These are phyloP conservation scores for Pachyrhizus erosus DNA, from an alignment of 306 rosid species.

Conservation along the genomic window DNA sequence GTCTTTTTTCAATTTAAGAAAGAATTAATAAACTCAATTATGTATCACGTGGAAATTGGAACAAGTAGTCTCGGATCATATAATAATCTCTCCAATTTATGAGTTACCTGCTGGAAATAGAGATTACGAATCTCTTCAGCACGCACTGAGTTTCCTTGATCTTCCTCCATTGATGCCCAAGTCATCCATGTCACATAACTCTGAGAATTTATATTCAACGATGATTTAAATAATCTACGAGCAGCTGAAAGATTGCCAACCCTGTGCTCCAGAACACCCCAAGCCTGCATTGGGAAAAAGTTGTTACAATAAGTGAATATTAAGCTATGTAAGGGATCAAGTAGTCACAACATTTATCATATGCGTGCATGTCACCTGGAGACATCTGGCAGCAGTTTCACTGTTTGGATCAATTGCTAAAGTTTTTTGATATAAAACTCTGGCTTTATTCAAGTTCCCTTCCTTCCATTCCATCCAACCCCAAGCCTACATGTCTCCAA, in stretches of 20 bases:
- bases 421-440: slow-evolving; percentile 80
- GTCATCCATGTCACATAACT: slow-evolving; percentile 99
- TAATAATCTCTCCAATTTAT: neutral
- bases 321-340: slow-evolving; percentile 5
- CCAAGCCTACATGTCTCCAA: slow-evolving; percentile 81
- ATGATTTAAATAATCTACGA: slow-evolving; percentile 83
- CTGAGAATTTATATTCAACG: slow-evolving; percentile 85
- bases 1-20: neutral
- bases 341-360: slow-evolving; percentile 30
- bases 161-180: slow-evolving; percentile 95
- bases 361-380: slow-evolving; percentile 70
- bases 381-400: slow-evolving; percentile 95
- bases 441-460: slow-evolving; percentile 79
- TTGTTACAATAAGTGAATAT: neutral
- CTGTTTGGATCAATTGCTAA: slow-evolving; percentile 64
- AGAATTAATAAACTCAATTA: neutral
- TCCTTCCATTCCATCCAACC: slow-evolving; percentile 99
- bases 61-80: neutral
- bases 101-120: slow-evolving; percentile 90
- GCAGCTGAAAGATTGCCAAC: slow-evolving; percentile 79
- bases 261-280: slow-evolving; percentile 98
- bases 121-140: slow-evolving; percentile 94
- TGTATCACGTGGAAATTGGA: neutral
- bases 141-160: slow-evolving; percentile 85
- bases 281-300: slow-evolving; percentile 65